Conservation (phyloP, 2,329 filamentous ascomycete genomes). For the Elsinoe batatas region DNA sequence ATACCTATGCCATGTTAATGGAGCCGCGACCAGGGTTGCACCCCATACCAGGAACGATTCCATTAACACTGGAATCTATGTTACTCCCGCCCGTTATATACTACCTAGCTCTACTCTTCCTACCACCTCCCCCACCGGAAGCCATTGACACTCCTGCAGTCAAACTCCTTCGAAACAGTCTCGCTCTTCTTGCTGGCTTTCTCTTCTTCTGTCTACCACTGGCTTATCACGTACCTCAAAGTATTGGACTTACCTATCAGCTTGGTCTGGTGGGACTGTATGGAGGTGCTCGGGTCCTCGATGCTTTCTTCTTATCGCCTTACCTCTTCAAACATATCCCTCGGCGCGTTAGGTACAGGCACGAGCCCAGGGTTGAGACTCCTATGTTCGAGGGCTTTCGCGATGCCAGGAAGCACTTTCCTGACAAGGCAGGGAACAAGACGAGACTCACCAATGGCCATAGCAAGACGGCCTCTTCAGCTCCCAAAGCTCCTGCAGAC, state of each 20-base stretch:
- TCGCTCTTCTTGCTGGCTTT: slow-evolving; percentile 30
- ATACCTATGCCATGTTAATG: slow-evolving; percentile 7
- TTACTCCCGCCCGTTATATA: slow-evolving; percentile 34
- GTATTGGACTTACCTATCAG: slow-evolving; percentile 37
- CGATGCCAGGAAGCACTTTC: neutral
- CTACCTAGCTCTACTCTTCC: slow-evolving; percentile 34
- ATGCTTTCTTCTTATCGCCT: slow-evolving; percentile 36
- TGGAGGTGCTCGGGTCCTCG: slow-evolving; percentile 33
- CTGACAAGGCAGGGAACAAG: neutral
- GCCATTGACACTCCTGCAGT: slow-evolving; percentile 24
- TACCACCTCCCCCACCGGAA: slow-evolving; percentile 32
- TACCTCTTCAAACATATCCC: slow-evolving; percentile 34
- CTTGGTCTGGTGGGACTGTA: slow-evolving; percentile 36
- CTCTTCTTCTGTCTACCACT: slow-evolving; percentile 36
- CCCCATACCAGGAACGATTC: slow-evolving; percentile 32
- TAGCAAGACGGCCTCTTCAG: neutral
- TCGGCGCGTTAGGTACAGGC: slow-evolving; percentile 33
- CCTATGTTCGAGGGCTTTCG: slow-evolving; percentile 18
- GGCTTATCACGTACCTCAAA: slow-evolving; percentile 35
- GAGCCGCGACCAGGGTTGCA: slow-evolving; percentile 31
- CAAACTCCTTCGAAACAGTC: slow-evolving; percentile 27
- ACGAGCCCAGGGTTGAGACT: slow-evolving; percentile 26
- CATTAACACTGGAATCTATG: slow-evolving; percentile 31
- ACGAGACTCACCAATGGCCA: slow-evolving; percentile 1
- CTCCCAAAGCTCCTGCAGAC: neutral